Evolutionary conservation across 2,329 filamentous ascomycete genomes (phyloP).

Genomic region (Paecilomyces sp.): DNA sequence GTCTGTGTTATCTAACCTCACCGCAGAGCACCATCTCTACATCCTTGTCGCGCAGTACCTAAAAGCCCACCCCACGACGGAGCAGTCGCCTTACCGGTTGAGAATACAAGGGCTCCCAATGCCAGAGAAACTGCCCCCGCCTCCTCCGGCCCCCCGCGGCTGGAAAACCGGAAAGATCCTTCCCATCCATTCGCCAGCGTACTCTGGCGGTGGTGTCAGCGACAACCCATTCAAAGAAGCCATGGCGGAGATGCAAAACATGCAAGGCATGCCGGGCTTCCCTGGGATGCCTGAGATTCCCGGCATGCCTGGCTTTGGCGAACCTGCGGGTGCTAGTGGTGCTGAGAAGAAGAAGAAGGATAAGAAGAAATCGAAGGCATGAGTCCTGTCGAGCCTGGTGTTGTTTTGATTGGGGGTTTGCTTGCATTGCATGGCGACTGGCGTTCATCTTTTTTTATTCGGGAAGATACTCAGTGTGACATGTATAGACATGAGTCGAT

Average conservation of each 20-base stretch:
- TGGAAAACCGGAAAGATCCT: slow-evolving; percentile 85
- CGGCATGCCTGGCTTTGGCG: slow-evolving; percentile 46
- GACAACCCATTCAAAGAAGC: slow-evolving; percentile 96
- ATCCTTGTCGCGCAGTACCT: slow-evolving; percentile 72
- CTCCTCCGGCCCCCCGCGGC: slow-evolving; percentile 70
- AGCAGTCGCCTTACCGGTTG: slow-evolving; percentile 62
- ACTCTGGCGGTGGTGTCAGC: slow-evolving; percentile 86
- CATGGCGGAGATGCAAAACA: slow-evolving; percentile 80
- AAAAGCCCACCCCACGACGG: slow-evolving; percentile 67
- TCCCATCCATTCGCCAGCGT: slow-evolving; percentile 78
- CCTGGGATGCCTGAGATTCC: slow-evolving; percentile 40
- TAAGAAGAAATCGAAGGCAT: slow-evolving; percentile 43
- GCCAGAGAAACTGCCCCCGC: slow-evolving; percentile 60
- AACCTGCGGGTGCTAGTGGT: slow-evolving; percentile 18
- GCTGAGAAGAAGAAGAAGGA: slow-evolving; percentile 41
- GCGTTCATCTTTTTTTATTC: slow-evolving; percentile 20
- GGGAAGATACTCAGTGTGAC: neutral
- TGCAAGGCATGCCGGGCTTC: slow-evolving; percentile 36
- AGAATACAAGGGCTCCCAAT: slow-evolving; percentile 67
- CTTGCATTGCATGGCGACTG: slow-evolving; percentile 33
- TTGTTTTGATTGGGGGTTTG: slow-evolving; percentile 8
- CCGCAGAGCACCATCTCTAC: slow-evolving; percentile 73
- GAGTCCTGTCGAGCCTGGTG: slow-evolving; percentile 8
- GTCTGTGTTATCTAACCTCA: neutral
- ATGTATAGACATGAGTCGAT: neutral